Conservation (phyloP, 1,139 yeast species). For the Kazachstania sp. region DNA sequence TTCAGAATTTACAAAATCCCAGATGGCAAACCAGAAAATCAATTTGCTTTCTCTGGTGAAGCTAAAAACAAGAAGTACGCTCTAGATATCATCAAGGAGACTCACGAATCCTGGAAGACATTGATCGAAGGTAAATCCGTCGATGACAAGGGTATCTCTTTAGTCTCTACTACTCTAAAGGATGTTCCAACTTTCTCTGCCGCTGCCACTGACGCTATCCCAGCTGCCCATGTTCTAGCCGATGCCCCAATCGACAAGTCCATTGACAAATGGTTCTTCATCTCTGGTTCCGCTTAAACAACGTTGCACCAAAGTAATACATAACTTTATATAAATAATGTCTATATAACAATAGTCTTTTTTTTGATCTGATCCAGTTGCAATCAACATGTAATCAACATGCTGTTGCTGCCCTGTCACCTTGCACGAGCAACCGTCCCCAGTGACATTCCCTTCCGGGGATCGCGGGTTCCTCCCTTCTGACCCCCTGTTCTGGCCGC, state of each 20-base stretch:
- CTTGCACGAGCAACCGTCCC: no score
- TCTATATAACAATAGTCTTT: neutral
- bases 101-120: conserved; percentile 63
- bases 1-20: conserved; percentile 85
- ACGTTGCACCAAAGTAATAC: neutral
- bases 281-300: conserved; percentile 67
- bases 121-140: conserved; percentile 45
- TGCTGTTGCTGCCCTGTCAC: no score
- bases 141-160: conserved; percentile 43
- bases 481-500: no score
- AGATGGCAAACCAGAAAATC: conserved; percentile 82
- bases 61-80: conserved; percentile 70
- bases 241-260: conserved; percentile 96
- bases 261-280: conserved; percentile 97
- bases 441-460: no score
- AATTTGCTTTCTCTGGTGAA: conserved; percentile 77
- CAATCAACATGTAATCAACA: no score
- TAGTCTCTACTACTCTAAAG: conserved; percentile 66
- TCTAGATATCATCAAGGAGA: conserved; percentile 59
- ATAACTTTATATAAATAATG: neutral
- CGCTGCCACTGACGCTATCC: conserved; percentile 45
- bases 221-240: conserved; percentile 60
- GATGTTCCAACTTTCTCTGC: conserved; percentile 46
- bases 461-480: no score
- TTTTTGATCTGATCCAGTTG: no score